Evolutionary conservation across 2,329 filamentous ascomycete species (phyloP).

Genomic region (Penicillium sclerotiorum): DNA sequence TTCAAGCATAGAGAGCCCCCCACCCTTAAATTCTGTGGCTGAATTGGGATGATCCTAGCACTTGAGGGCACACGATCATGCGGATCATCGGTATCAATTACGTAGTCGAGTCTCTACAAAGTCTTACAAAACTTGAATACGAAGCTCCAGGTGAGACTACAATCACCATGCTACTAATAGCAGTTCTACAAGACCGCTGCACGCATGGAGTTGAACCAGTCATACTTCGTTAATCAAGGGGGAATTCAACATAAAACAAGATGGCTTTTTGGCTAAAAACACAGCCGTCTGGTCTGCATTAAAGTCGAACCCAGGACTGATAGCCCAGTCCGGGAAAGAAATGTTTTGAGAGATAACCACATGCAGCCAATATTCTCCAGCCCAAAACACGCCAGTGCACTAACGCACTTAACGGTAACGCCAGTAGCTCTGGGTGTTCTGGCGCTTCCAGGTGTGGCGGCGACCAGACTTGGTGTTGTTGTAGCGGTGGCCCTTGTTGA

Average conservation of each 20-base stretch:
- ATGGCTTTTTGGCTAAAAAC: slow-evolving; percentile 43
- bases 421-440: slow-evolving; percentile 99
- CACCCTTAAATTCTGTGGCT: no score
- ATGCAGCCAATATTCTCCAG: slow-evolving; percentile 38
- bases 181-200: slow-evolving; percentile 11
- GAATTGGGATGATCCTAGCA: no score
- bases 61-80: no score
- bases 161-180: slow-evolving; percentile 1
- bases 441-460: slow-evolving; percentile 99
- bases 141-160: not conserved
- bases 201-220: slow-evolving; percentile 32
- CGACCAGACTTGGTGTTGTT: slow-evolving; percentile 97
- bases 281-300: slow-evolving; percentile 41
- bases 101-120: no score
- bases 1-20: no score
- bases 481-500: slow-evolving; percentile 99
- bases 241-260: slow-evolving; percentile 36
- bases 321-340: slow-evolving; percentile 33
- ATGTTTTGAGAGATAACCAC: slow-evolving; percentile 38
- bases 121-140: not conserved
- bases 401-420: slow-evolving; percentile 74
- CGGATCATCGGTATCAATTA: no score
- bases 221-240: slow-evolving; percentile 42
- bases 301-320: slow-evolving; percentile 36
- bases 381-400: slow-evolving; percentile 31